Base-by-base conservation (phyloP, 305 asterid genomes). In the Solanum hybrid region DNA sequence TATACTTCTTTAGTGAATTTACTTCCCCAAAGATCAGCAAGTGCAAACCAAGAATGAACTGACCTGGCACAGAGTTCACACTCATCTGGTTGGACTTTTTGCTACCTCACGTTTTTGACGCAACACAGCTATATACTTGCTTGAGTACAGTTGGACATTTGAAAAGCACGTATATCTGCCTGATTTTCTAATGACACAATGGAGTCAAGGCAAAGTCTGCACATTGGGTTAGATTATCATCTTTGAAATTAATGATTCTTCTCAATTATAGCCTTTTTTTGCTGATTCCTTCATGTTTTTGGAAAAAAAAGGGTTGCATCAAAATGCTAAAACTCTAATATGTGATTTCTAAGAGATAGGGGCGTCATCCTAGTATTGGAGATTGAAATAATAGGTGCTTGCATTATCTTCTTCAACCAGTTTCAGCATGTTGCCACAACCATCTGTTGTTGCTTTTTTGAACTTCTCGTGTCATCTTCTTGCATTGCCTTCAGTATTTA, bases 1-100 rank as follows among this genome's bases (percentile, higher is more conserved):
- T 94, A 92, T 87, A 93, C 97, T 91, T 93, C 97, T 41, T 90
- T 97, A 91, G 94, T 95, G 91, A 93, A 94, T 91, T 92, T 89
- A 87, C 90, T 94, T 93, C 76, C 94, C 82, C 93, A 91, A 92
- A 85, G 93, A 90, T 89, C 95, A 76, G 91, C 89, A 83, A 83
- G 86, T 91, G 92, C 87, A 8, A 89, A 90, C 85, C 86, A 90
- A 90, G 91, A 92, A 92, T 94, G 97, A 94, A 31, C 26, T 83
- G 72, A 82, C 26, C 76, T 51, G 76, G 73, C 39, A 45, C 72
- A 17, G 29, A 32, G 12, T 84, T 20, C 38, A 83, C 73, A 15
- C 70, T 82, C 70, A 26, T 39, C 10, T 14, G 72, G 37, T 82
- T 29, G 36, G 36, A 80, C 61, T 3, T 7, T 26, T 82, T 3